A percentile compares a stretch with the other conserved stretches of the same genome.
Evolutionary conservation across 2,329 filamentous ascomycete genomes (phyloP).

Genomic region (Cryphonectria carpinicola): DNA sequence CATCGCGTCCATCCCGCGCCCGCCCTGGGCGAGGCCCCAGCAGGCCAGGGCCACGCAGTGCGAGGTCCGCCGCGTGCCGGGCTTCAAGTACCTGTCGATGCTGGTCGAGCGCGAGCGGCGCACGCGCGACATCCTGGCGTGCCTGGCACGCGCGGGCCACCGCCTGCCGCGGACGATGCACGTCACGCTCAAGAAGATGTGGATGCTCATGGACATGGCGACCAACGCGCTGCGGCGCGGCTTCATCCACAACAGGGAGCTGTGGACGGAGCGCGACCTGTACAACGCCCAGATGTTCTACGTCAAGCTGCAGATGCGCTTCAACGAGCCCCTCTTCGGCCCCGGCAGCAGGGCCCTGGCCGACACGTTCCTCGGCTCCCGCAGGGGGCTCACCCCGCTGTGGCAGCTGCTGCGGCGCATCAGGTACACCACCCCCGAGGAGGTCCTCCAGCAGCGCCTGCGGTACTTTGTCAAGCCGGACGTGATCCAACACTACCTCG

Average conservation of each 20-base stretch:
- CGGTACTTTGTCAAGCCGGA: slow-evolving; percentile 47
- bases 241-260: slow-evolving; percentile 53
- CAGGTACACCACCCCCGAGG: slow-evolving; percentile 46
- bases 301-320: slow-evolving; percentile 72
- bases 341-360: slow-evolving; percentile 54
- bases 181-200: slow-evolving; percentile 64
- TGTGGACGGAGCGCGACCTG: slow-evolving; percentile 65
- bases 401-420: slow-evolving; percentile 64
- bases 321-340: slow-evolving; percentile 65
- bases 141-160: slow-evolving; percentile 62
- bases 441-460: slow-evolving; percentile 60
- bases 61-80: slow-evolving; percentile 58
- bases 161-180: slow-evolving; percentile 55
- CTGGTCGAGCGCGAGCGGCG: slow-evolving; percentile 61
- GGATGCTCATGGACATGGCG: slow-evolving; percentile 72
- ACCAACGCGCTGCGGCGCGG: slow-evolving; percentile 58
- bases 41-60: slow-evolving; percentile 29
- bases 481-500: slow-evolving; percentile 43
- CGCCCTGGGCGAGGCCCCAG: slow-evolving; percentile 20
- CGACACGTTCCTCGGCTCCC: slow-evolving; percentile 64
- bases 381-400: slow-evolving; percentile 54
- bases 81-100: slow-evolving; percentile 71
- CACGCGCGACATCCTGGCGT: slow-evolving; percentile 64
- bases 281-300: slow-evolving; percentile 67
- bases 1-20: slow-evolving; percentile 17